Evolutionary conservation across 2,329 filamentous ascomycete species (phyloP), one percentile per base, ranked within the genome.

Genomic region (Paracoccidioides lutzii): DNA sequence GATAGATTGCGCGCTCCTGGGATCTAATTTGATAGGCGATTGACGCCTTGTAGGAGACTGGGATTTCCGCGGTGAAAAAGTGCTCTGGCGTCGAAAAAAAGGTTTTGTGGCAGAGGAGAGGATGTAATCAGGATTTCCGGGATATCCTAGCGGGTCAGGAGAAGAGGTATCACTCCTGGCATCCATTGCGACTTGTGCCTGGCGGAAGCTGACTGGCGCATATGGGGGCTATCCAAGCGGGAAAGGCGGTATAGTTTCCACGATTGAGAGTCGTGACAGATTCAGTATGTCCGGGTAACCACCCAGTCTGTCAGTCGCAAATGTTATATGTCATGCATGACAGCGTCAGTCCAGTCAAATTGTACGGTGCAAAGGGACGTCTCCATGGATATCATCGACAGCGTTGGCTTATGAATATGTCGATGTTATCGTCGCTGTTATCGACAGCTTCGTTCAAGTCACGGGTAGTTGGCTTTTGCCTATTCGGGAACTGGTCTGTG

Each of bases 61-160:
- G 54, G 64, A 59, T 49, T 67, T 65, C 35, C 66, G 66, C 37
- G 71, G 69, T 45, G 71, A 71, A 63, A 72, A 64, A 64, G 65
- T 69, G 62, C 66, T 67, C 56, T 69, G 69, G 53, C 69, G 71
- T 53, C 68, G 68, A 8, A 61, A 15, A 50, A 72, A 70, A 4
- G 70, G 67, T 55, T 70, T 71, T 12, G 66, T 65, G 2, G 71
- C 71, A 4, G 71, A 73, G 22, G 71, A 73, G 35, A 74, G 67
- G 37, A 74, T 61, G 60, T 72, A 73, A 22, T 72, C 67, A 40
- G 65, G 67, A 60, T 74, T 70, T 55, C 70, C 71, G 58, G 71
- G 66, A 49, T 71, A 71, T 32, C 67, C 71, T 56, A 74, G 65
- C 53, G 72, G 65, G 65, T 74, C 71, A 48, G 71, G 71, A 44